These are phyloP conservation scores for Aspergillus cejpii DNA, from an alignment of 2,329 filamentous ascomycete genomes.

Conservation along the genomic window DNA sequence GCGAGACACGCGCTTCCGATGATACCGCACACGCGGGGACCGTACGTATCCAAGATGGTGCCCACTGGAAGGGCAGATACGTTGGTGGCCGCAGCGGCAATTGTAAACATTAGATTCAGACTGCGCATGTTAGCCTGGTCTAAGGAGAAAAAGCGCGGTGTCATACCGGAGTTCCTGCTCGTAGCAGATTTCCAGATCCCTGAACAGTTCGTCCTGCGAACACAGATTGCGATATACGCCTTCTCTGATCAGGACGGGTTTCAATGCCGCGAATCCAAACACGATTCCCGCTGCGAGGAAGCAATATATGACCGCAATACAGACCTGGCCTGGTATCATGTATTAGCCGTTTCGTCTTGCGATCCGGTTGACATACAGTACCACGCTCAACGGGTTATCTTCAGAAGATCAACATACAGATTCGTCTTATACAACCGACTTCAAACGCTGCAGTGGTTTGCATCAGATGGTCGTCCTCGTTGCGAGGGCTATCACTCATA, in stretches of 20 bases:
- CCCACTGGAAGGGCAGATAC: constrained; percentile 79
- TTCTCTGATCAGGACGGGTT: constrained; percentile 68
- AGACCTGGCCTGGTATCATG: constrained; percentile 59
- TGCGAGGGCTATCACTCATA: no score
- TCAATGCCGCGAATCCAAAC: constrained; percentile 79
- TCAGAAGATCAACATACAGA: constrained; percentile 40
- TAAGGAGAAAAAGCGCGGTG: constrained; percentile 1
- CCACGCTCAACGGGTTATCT: no score
- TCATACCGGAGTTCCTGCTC: constrained; percentile 51
- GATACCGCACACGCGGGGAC: constrained; percentile 68
- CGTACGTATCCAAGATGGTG: constrained; percentile 74
- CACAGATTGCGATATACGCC: constrained; percentile 65
- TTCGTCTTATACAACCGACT: constrained; percentile 48
- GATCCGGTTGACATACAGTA: no score
- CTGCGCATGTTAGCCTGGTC: constrained; percentile 23
- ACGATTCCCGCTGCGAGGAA: constrained; percentile 71
- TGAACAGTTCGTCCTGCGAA: constrained; percentile 46
- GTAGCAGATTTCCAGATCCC: constrained; percentile 49
- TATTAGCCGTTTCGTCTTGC: no score
- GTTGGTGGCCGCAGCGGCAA: constrained; percentile 81
- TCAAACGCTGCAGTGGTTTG: constrained; percentile 46
- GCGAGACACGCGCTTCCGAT: constrained; percentile 63
- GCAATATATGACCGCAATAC: constrained; percentile 62
- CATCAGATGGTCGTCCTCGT: constrained; percentile 12
- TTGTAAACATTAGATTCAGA: constrained; percentile 88